A percentile compares a stretch with the other conserved stretches of the same genome.
Conservation (phyloP, 1,139 yeast genomes). For the Candida dubliniensis region DNA sequence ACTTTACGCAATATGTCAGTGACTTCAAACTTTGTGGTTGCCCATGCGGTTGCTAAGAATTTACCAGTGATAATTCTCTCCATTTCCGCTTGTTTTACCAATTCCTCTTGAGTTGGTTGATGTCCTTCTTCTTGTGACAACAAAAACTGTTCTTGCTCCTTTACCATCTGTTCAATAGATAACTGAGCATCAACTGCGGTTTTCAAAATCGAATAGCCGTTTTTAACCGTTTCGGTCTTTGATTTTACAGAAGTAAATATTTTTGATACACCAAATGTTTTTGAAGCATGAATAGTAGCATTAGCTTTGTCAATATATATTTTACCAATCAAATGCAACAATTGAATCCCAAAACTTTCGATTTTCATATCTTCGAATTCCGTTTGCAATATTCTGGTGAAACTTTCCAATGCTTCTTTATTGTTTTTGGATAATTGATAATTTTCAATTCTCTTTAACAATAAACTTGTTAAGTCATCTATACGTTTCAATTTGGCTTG, state of each 20-base stretch:
- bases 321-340: constrained; percentile 58
- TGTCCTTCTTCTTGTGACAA: constrained; percentile 25
- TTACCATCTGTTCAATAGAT: constrained; percentile 41
- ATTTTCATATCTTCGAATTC: constrained; percentile 62
- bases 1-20: constrained; percentile 67
- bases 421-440: constrained; percentile 29
- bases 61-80: constrained; percentile 72
- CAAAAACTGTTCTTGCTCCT: constrained; percentile 48
- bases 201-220: constrained; percentile 41
- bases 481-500: constrained; percentile 56
- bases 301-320: constrained; percentile 61
- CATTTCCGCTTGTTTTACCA: constrained; percentile 56
- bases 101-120: constrained; percentile 42
- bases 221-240: constrained; percentile 38
- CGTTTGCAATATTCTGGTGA: constrained; percentile 39
- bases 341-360: constrained; percentile 50
- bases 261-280: constrained; percentile 52
- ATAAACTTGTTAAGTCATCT: constrained; percentile 48
- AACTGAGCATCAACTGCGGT: constrained; percentile 46
- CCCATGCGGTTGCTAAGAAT: constrained; percentile 78
- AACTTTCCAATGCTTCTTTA: constrained; percentile 37
- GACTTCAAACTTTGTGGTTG: constrained; percentile 71
- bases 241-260: constrained; percentile 49
- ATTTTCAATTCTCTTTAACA: constrained; percentile 46
- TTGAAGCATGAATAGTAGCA: constrained; percentile 38